Evolutionary conservation across 129 eudicot genomes (phyloP).

Genomic region (Flaveria robusta): DNA sequence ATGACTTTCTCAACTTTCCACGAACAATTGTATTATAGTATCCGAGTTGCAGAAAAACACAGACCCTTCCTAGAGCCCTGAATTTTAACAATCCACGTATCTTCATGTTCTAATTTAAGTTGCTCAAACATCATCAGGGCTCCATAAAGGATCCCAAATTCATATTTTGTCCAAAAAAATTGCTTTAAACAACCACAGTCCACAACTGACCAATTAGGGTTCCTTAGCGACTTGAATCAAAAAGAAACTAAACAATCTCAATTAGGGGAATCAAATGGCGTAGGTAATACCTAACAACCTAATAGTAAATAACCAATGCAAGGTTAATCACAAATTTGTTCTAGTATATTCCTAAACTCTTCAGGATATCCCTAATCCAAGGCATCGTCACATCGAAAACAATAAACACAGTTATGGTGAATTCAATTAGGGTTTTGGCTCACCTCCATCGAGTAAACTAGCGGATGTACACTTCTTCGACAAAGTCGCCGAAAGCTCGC

Average conservation of each 20-base stretch:
- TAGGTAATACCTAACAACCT: neutral
- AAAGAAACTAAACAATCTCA: neutral
- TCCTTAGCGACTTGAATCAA: neutral
- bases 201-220: neutral
- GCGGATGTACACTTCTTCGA: slow-evolving; percentile 63
- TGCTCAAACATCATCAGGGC: neutral
- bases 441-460: slow-evolving; percentile 60
- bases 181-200: neutral
- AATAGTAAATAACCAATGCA: neutral
- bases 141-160: neutral
- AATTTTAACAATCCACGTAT: neutral
- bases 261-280: neutral
- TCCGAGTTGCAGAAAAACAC: slow-evolving; percentile 4
- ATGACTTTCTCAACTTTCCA: neutral
- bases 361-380: slow-evolving; percentile 3
- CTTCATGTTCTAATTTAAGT: slow-evolving; percentile 3
- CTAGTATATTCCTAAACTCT: neutral
- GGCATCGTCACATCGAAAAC: neutral
- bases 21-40: neutral
- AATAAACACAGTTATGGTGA: neutral
- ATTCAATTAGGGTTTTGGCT: slow-evolving; percentile 23
- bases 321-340: neutral
- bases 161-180: neutral
- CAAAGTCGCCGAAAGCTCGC: slow-evolving; percentile 66
- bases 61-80: neutral